Evolutionary conservation across 495 filamentous ascomycete genomes (phyloP).

Genomic region (Aspergillus taichungensis): DNA sequence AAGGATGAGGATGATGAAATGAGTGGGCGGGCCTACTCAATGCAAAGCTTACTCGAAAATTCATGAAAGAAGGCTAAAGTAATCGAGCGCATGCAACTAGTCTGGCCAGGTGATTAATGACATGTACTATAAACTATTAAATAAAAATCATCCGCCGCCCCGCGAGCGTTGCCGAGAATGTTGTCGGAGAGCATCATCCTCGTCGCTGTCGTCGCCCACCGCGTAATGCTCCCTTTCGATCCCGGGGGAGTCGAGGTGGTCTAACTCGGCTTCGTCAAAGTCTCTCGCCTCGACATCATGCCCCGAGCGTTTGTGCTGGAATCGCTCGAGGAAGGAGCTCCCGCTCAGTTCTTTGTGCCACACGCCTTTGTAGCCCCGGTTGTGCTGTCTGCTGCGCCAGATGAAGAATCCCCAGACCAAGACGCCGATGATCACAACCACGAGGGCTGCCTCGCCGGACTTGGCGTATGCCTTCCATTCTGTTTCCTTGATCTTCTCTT

Average conservation of each 20-base stretch:
- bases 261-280: conserved; percentile 84
- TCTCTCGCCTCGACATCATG: conserved; percentile 72
- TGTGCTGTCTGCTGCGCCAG: conserved; percentile 61
- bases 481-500: conserved; percentile 70
- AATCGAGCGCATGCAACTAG: no score
- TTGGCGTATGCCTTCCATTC: conserved; percentile 90
- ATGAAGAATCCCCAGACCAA: conserved; percentile 76
- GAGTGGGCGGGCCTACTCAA: neutral
- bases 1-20: no score
- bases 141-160: neutral
- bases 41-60: neutral
- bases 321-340: conserved; percentile 25
- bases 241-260: conserved; percentile 54
- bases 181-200: conserved; percentile 20
- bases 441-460: conserved; percentile 81
- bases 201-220: conserved; percentile 36
- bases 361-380: conserved; percentile 40
- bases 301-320: conserved; percentile 39
- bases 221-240: conserved; percentile 32
- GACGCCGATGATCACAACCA: conserved; percentile 74
- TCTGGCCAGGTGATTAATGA: neutral
- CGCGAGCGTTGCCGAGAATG: conserved; percentile 3
- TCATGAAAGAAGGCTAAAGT: no score
- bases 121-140: conserved; percentile 7
- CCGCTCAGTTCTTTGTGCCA: conserved; percentile 24